Evolutionary conservation across 177 flowering plant genomes (phyloP), one percentile per base, ranked within the genome.

Genomic region (Vitis hybrid): DNA sequence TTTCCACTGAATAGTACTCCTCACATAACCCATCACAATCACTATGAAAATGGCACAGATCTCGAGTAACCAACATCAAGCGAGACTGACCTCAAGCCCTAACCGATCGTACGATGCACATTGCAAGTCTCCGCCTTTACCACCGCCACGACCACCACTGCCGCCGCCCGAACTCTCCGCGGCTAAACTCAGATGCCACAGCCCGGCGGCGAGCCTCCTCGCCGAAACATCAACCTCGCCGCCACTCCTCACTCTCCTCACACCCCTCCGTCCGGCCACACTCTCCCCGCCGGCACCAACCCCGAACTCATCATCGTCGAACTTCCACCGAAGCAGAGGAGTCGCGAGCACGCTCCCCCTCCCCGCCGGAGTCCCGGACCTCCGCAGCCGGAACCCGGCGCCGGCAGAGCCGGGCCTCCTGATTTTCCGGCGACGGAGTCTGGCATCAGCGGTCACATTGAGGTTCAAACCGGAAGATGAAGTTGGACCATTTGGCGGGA

Each of bases 311-410:
- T 59, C 73, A 8, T 78, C 94, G 11, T 89, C 84, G 64, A 81
- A 77, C 91, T 90, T 94, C 98, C 97, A 90, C 61, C 79, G 75
- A 33, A 89, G 78, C 59, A 88, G 76, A n/a, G 95, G 97, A 18
- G 98, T 94, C 69, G 79, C 83, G n/a, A 88, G 92, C 44, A 89
- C 62, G 75, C 86, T 87, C 78, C 87, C 80, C 79, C 76, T 79
- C 52, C 86, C 85, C 4, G 28, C 44, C 31, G 74, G 38, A 38
- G 61, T 77, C 6, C 77, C 84, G 18, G 71, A 73, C 58, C 62
- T 75, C 70, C 33, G 84, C 67, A 72, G n/a, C 54, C 84, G 76
- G 22, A 68, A 72, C 61, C 66, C 71, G 11, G 66, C 81, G 47
- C 47, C 47, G 47, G 47, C 47, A 1, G 47, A 75, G 17, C 74